Percentiles rank a stretch among this genome's conserved stretches.
These are phyloP conservation scores for Lachancea sp. DNA, from an alignment of 805 yeast genomes.

Conservation along the genomic window DNA sequence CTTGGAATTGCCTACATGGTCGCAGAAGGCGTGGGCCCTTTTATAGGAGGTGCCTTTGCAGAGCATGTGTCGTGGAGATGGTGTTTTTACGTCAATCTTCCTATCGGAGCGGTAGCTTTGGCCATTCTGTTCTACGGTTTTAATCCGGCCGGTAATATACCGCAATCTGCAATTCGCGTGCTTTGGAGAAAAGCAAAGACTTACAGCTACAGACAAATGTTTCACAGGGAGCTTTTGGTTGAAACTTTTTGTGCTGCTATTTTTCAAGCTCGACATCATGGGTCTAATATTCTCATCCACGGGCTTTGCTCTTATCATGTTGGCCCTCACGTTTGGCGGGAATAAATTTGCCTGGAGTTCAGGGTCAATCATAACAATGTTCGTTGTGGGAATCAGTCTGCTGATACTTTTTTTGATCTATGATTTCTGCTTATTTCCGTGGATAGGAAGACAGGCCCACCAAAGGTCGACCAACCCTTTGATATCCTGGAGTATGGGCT, in stretches of 20 bases:
- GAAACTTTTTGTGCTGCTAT: neutral
- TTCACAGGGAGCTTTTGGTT: neutral
- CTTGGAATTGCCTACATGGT: slow-evolving; percentile 36
- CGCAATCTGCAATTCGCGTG: neutral
- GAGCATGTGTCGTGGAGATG: slow-evolving; percentile 62
- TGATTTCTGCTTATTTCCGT: slow-evolving; percentile 32
- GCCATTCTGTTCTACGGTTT: slow-evolving; percentile 15
- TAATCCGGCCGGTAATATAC: slow-evolving; percentile 11
- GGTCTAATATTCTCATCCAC: slow-evolving; percentile 19
- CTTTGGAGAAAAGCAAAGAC: neutral
- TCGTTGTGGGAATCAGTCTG: slow-evolving; percentile 38
- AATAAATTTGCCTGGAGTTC: slow-evolving; percentile 49
- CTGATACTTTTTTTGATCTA: slow-evolving; percentile 40
- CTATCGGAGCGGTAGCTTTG: slow-evolving; percentile 46
- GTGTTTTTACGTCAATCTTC: slow-evolving; percentile 67
- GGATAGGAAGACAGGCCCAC: neutral
- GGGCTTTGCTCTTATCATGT: slow-evolving; percentile 19
- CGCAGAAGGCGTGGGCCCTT: slow-evolving; percentile 54
- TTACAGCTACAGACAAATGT: neutral
- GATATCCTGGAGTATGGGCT: slow-evolving; percentile 3
- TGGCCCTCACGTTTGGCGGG: slow-evolving; percentile 43
- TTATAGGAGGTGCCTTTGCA: slow-evolving; percentile 61
- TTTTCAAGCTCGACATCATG: slow-evolving; percentile 21
- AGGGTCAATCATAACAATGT: slow-evolving; percentile 35
- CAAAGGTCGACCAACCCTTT: neutral